Conservation (phyloP, 169 alveolate species). For the Besnoitia besnoiti region DNA sequence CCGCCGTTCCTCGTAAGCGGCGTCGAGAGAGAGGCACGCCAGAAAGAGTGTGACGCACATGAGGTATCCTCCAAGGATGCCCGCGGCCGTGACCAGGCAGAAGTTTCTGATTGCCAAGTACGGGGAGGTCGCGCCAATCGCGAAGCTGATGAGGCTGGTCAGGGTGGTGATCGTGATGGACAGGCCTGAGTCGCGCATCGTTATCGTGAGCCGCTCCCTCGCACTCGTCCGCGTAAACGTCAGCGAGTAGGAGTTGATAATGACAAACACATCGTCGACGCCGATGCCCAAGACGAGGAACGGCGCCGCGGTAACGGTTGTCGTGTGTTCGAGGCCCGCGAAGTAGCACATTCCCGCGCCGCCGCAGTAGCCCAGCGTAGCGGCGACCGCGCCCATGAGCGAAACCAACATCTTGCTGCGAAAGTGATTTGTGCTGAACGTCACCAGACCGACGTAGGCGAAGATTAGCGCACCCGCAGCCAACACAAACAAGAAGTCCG, state of each 20-base stretch:
- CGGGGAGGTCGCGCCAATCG: conserved; percentile 83
- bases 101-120: conserved; percentile 82
- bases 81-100: conserved; percentile 79
- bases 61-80: conserved; percentile 80
- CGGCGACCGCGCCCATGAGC: conserved; percentile 81
- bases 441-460: conserved; percentile 56
- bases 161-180: conserved; percentile 84
- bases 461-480: conserved; percentile 57
- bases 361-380: conserved; percentile 79
- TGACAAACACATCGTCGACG: conserved; percentile 83
- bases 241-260: conserved; percentile 79
- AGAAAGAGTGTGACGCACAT: conserved; percentile 80
- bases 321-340: conserved; percentile 80
- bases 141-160: conserved; percentile 81
- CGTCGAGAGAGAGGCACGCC: conserved; percentile 81
- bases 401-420: conserved; percentile 60
- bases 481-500: conserved; percentile 35
- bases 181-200: conserved; percentile 82
- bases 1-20: conserved; percentile 45
- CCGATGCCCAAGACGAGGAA: conserved; percentile 84
- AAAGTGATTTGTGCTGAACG: conserved; percentile 54
- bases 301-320: conserved; percentile 84
- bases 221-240: conserved; percentile 78
- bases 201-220: conserved; percentile 77
- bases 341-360: conserved; percentile 84